Conservation (phyloP, 73 alveolate genomes). For the Paramecium primaurelia region DNA sequence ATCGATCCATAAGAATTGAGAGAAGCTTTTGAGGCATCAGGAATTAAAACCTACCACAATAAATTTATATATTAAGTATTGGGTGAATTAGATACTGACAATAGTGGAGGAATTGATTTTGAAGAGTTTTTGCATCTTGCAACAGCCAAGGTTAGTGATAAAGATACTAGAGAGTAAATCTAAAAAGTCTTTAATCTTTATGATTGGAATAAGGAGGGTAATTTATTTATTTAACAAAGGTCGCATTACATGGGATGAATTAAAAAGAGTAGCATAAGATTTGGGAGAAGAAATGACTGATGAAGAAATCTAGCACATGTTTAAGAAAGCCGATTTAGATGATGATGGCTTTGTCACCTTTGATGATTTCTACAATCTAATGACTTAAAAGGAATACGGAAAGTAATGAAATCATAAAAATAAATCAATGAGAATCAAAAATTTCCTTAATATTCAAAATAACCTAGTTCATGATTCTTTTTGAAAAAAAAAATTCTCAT, state of each 20-base stretch:
- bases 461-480: not conserved
- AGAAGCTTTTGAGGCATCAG: slow-evolving; percentile 89
- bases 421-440: not conserved
- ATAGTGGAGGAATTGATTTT: slow-evolving; percentile 89
- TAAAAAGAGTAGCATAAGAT: slow-evolving; percentile 87
- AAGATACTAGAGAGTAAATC: slow-evolving; percentile 47
- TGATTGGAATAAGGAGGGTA: slow-evolving; percentile 59
- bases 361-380: slow-evolving; percentile 48
- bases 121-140: slow-evolving; percentile 89
- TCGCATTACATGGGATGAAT: slow-evolving; percentile 78
- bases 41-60: slow-evolving; percentile 82
- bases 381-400: slow-evolving; percentile 42
- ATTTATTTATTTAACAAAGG: slow-evolving; percentile 22
- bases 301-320: slow-evolving; percentile 91
- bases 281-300: slow-evolving; percentile 95
- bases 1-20: slow-evolving; percentile 93
- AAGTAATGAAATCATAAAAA: not conserved
- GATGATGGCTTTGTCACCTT: slow-evolving; percentile 56
- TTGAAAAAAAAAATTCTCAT: not conserved
- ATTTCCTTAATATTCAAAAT: not conserved
- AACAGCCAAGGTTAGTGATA: slow-evolving; percentile 62
- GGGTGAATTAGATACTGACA: slow-evolving; percentile 90
- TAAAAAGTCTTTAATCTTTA: slow-evolving; percentile 42
- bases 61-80: slow-evolving; percentile 89
- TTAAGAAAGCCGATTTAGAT: slow-evolving; percentile 62